phyloP scores from a whole-genome alignment of 169 alveolate genomes.

The Plasmodium inui region DNA sequence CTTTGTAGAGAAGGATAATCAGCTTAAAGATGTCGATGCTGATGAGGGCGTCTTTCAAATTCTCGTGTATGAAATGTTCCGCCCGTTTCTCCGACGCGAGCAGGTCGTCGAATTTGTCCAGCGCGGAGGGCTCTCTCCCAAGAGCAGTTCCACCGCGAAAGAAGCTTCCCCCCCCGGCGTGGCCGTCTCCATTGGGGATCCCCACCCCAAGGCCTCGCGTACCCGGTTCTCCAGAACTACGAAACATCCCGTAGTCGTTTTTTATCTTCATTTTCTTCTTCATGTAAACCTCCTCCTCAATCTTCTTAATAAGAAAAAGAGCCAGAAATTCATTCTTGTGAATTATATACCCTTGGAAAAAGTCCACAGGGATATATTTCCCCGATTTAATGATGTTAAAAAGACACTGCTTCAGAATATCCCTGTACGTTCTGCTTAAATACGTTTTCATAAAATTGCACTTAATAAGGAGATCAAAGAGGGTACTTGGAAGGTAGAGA shows the following conservation, averaged over 20 bases:
- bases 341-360: slow-evolving; percentile 76
- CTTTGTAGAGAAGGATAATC: slow-evolving; percentile 50
- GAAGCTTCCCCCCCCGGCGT: background rate
- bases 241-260: background rate
- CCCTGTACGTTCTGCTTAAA: slow-evolving; percentile 63
- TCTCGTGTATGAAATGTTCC: slow-evolving; percentile 60
- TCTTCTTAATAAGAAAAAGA: slow-evolving; percentile 24
- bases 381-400: slow-evolving; percentile 34
- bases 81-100: slow-evolving; percentile 68
- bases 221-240: background rate
- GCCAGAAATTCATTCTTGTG: slow-evolving; percentile 60
- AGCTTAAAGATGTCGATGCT: slow-evolving; percentile 37
- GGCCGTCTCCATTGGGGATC: background rate
- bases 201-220: background rate
- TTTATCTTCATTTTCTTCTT: slow-evolving; percentile 58
- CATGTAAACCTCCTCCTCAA: slow-evolving; percentile 57
- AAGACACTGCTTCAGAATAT: slow-evolving; percentile 64
- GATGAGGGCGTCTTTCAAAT: slow-evolving; percentile 46
- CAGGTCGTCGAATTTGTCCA: slow-evolving; percentile 29
- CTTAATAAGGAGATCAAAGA: slow-evolving; percentile 46
- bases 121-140: background rate
- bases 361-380: slow-evolving; percentile 61
- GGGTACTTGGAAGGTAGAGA: slow-evolving; percentile 39
- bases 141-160: background rate
- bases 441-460: slow-evolving; percentile 62